Base-by-base conservation (phyloP, 2,329 filamentous ascomycete genomes). In the Corynespora cassiicola region DNA sequence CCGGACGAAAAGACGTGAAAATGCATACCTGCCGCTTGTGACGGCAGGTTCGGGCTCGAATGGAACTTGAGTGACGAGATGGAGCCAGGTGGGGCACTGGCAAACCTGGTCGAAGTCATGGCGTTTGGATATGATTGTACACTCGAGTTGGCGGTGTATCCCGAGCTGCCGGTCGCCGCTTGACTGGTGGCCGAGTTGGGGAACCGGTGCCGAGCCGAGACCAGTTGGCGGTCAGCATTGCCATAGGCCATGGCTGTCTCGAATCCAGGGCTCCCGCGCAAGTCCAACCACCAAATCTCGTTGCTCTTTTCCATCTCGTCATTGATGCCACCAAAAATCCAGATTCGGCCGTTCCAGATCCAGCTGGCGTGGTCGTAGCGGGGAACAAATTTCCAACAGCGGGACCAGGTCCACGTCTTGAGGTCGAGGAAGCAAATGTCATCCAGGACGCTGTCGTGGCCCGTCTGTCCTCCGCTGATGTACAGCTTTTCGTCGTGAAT, bases 361-460 rank as follows among this genome's bases (percentile, higher is more conserved):
- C 92, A 96, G 35, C 88, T 90, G 11, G 90, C 90, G 65, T 99
- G 94, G 58, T 99, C 94, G 63, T 96, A 99, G 24, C 94, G 84
- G 31, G 88, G 86, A 17, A 96, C 91, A 64, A 99, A 99, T 45
- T 86, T 88, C 94, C 94, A 99, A 25, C 90, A 86, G 40, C 90
- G 85, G 39, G 92, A 97, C 94, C 94, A 99, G 1, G 91, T 96
- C 78, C 90, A 96, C 2, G 94, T 97, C 74, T 95, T 96, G 30
- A 99, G 76, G 64, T 99, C 94, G 31, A 99, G 80, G 62, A 95
- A 99, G 73, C 90, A 96, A 33, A 99, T 90, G 63, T 99, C 94
- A 65, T 97, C 92, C 31, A 97, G 77, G 16, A 97, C 91, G 62
- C 90, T 96, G 52, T 94, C 90, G 52, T 92, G 87, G 2, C 91